Evolutionary conservation across 23 red algal genomes (phyloP).

Genomic region (Gracilaria domingensis): DNA sequence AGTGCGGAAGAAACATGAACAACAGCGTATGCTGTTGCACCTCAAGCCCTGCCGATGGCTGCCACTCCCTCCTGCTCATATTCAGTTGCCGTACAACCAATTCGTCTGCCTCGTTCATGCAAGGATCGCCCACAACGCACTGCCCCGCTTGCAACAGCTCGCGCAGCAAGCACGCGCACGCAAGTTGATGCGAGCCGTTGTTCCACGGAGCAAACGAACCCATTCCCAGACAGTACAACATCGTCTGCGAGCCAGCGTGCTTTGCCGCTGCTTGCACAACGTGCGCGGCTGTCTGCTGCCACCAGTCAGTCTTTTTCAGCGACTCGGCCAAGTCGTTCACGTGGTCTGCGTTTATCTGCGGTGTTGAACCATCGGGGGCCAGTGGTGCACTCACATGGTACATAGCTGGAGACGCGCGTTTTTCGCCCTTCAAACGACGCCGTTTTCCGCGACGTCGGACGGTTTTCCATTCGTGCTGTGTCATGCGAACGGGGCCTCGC

Average conservation of each 20-base stretch:
- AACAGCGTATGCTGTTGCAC: not conserved
- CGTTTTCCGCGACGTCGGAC: not conserved
- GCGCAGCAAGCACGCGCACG: conserved; percentile 47
- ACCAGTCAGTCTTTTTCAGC: not conserved
- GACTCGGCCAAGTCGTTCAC: not conserved
- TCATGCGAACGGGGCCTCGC: no score
- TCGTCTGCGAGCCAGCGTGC: not conserved
- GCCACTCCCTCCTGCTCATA: not conserved
- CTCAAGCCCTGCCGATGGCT: not conserved
- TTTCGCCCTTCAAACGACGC: not conserved
- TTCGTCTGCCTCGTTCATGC: conserved; percentile 35
- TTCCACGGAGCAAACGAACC: conserved; percentile 30
- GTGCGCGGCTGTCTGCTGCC: conserved; percentile 4
- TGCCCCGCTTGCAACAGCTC: not conserved
- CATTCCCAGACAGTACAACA: conserved; percentile 48
- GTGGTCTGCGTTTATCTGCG: not conserved
- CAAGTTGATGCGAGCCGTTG: conserved; percentile 58
- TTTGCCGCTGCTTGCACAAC: not conserved
- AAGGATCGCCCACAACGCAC: conserved; percentile 46
- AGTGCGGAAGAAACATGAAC: conserved; percentile 63
- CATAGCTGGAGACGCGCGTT: not conserved
- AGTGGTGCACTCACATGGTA: not conserved
- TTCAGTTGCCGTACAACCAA: not conserved
- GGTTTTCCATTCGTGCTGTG: not conserved
- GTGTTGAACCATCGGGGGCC: not conserved